phyloP scores from a whole-genome alignment of 768 basidiomycete genomes.

The Rhizopogon vesiculosus region DNA sequence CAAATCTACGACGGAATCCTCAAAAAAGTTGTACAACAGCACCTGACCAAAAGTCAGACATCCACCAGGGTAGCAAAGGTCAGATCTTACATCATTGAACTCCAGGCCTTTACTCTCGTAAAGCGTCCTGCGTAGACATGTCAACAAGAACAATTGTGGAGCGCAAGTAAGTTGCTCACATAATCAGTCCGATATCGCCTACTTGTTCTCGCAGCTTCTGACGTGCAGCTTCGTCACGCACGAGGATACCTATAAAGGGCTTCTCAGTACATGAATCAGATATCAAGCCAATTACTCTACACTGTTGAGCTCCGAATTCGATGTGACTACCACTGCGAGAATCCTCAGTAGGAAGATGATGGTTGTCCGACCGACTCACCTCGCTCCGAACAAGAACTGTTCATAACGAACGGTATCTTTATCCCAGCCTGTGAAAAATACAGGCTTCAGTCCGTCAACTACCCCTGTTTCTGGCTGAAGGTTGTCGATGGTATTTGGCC shows the following conservation, averaged over 20 bases:
- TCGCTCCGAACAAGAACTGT: slow-evolving; percentile 51
- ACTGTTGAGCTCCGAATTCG: slow-evolving; percentile 64
- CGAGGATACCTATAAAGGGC: slow-evolving; percentile 53
- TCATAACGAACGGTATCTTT: slow-evolving; percentile 39
- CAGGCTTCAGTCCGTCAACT: slow-evolving; percentile 48
- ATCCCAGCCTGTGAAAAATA: slow-evolving; percentile 51
- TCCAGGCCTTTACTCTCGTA: slow-evolving; percentile 29
- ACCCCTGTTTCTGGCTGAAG: slow-evolving; percentile 53
- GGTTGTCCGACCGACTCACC: slow-evolving; percentile 26
- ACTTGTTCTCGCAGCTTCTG: slow-evolving; percentile 44
- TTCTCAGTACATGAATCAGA: neutral
- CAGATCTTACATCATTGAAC: slow-evolving; percentile 14
- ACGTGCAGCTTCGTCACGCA: slow-evolving; percentile 53
- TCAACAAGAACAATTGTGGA: neutral
- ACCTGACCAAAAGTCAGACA: slow-evolving; percentile 38
- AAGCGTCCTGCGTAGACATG: slow-evolving; percentile 18
- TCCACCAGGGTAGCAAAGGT: too few relatives aligned
- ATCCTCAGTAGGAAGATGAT: slow-evolving; percentile 8
- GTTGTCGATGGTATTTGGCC: slow-evolving; percentile 60
- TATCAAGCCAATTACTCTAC: slow-evolving; percentile 23
- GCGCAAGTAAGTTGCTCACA: slow-evolving; percentile 34
- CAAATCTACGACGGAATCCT: slow-evolving; percentile 47
- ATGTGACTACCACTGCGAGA: slow-evolving; percentile 38
- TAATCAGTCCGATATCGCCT: slow-evolving; percentile 53
- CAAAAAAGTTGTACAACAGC: slow-evolving; percentile 71